Conservation (phyloP, 1,284 basidiomycete species). For the Prillingera fragicola region DNA sequence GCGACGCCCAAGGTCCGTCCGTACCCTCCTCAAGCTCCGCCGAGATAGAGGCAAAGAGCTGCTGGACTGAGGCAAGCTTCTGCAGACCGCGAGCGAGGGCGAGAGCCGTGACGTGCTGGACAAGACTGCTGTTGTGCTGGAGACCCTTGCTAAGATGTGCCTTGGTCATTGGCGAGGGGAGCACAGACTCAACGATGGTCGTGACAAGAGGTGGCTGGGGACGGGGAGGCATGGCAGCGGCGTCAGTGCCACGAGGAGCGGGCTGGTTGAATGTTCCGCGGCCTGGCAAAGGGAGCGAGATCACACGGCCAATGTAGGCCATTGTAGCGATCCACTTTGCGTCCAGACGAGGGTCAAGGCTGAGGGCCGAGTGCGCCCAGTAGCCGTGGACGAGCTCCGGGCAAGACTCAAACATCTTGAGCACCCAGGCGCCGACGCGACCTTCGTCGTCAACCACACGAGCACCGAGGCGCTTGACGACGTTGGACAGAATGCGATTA, state of each 20-base stretch:
- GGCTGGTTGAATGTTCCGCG: conserved; percentile 54
- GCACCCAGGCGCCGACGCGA: conserved; percentile 70
- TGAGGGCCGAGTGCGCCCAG: conserved; percentile 67
- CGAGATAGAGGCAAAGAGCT: conserved; percentile 55
- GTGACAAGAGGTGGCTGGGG: conserved; percentile 66
- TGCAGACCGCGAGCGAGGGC: conserved; percentile 64
- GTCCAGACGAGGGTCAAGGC: conserved; percentile 77
- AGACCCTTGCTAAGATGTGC: conserved; percentile 71
- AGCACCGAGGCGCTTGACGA: conserved; percentile 59
- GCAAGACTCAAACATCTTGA: conserved; percentile 70
- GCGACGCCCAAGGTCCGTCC: conserved; percentile 64
- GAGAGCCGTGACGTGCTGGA: conserved; percentile 75
- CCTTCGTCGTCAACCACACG: conserved; percentile 76
- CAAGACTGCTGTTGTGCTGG: conserved; percentile 61
- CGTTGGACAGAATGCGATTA: conserved; percentile 76
- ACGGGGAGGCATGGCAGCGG: conserved; percentile 52
- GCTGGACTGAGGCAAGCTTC: conserved; percentile 61
- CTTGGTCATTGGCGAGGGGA: conserved; percentile 67
- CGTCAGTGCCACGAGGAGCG: conserved; percentile 22
- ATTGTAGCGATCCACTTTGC: conserved; percentile 86
- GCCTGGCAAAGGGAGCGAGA: conserved; percentile 67
- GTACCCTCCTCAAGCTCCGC: conserved; percentile 52
- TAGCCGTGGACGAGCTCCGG: conserved; percentile 81
- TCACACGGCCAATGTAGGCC: conserved; percentile 67
- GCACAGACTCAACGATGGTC: conserved; percentile 64